Evolutionary conservation across 2,329 filamentous ascomycete genomes (phyloP).

Genomic region (Trichoderma koningiopsis): DNA sequence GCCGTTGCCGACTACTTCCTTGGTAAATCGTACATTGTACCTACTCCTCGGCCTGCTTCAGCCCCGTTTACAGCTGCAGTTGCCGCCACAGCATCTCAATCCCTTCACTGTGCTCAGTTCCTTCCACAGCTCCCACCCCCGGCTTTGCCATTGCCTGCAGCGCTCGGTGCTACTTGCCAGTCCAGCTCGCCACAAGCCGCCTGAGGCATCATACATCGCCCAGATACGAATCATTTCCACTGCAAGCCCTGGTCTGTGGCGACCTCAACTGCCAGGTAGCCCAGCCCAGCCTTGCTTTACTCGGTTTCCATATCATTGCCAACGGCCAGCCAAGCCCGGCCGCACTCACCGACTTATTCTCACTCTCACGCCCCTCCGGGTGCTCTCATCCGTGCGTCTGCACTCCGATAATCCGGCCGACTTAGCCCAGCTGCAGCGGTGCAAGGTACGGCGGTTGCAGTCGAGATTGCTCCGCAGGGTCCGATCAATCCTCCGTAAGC

Average conservation of each 20-base stretch:
- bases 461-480: not conserved
- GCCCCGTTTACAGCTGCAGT: not conserved
- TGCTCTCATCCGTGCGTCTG: slow-evolving; percentile 6
- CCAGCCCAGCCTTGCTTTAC: not conserved
- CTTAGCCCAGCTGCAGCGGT: not conserved
- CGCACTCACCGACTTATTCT: slow-evolving; percentile 23
- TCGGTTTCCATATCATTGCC: slow-evolving; percentile 1
- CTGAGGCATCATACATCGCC: slow-evolving; percentile 5
- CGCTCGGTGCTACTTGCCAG: slow-evolving; percentile 2
- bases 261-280: not conserved
- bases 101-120: not conserved
- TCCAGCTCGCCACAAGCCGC: not conserved
- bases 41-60: not conserved
- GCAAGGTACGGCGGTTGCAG: not conserved
- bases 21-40: not conserved
- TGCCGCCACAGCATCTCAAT: not conserved
- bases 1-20: not conserved
- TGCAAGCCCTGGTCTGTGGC: slow-evolving; percentile 10
- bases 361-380: not conserved
- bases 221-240: not conserved
- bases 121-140: not conserved
- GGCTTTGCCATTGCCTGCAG: slow-evolving; percentile 1
- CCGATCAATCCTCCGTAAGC: not conserved
- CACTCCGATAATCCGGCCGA: slow-evolving; percentile 14
- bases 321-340: not conserved